A percentile compares a stretch with the other conserved stretches of the same genome.
Evolutionary conservation across 768 basidiomycete species (phyloP).

Genomic region (Pleurotus giganteus): DNA sequence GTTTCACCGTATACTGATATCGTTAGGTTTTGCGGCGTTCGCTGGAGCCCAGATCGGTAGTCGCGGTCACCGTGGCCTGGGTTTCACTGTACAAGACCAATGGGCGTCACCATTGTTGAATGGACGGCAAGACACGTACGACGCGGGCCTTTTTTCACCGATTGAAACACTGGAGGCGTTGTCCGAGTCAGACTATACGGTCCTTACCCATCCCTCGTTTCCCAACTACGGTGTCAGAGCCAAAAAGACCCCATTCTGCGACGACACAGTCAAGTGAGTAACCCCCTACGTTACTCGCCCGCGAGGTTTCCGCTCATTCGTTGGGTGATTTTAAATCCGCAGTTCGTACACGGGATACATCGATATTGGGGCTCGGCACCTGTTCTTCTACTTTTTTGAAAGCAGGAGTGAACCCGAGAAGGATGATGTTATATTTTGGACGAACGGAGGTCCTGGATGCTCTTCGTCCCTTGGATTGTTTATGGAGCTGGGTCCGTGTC

Average conservation of each 20-base stretch:
- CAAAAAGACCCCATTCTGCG: constrained; percentile 59
- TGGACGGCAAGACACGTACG: too few species aligned
- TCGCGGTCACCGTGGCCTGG: too few species aligned
- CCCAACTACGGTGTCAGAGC: constrained; percentile 53
- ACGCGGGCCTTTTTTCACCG: constrained; percentile 33
- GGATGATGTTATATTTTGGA: constrained; percentile 48
- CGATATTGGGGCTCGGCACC: constrained; percentile 43
- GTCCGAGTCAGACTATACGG: constrained; percentile 32
- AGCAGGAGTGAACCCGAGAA: constrained; percentile 42
- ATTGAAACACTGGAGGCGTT: constrained; percentile 29
- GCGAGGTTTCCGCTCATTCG: too few species aligned
- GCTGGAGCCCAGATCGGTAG: too few species aligned
- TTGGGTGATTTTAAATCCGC: neutral
- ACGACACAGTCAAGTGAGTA: constrained; percentile 52
- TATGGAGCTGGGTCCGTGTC: constrained; percentile 78
- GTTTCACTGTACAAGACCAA: too few species aligned
- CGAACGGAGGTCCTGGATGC: constrained; percentile 49
- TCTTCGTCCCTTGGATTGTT: constrained; percentile 57
- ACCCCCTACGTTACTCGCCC: neutral
- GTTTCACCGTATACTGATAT: too few species aligned
- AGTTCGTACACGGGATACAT: constrained; percentile 49
- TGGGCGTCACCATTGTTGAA: too few species aligned
- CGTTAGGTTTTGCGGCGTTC: too few species aligned
- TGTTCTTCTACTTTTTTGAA: constrained; percentile 61
- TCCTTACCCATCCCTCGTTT: constrained; percentile 45